Conservation (phyloP, 495 filamentous ascomycete species). For the Sporormia fimetaria region DNA sequence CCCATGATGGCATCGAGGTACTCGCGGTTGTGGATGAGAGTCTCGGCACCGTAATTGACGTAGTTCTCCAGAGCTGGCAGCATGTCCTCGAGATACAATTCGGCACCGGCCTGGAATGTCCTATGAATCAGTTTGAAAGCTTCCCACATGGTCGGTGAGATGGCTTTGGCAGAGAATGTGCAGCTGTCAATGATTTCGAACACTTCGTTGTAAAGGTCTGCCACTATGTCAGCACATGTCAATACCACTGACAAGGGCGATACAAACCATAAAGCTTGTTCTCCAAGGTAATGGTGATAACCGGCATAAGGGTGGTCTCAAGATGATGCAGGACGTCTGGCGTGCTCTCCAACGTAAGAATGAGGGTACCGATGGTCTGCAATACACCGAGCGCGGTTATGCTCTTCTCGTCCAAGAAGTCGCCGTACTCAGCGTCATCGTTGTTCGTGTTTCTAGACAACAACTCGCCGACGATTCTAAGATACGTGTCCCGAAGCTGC, state of each 20-base stretch:
- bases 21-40: conserved; percentile 66
- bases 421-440: conserved; percentile 66
- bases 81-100: conserved; percentile 98
- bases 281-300: conserved; percentile 88
- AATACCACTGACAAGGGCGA: background rate
- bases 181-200: conserved; percentile 99
- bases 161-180: conserved; percentile 93
- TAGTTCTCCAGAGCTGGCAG: conserved; percentile 95
- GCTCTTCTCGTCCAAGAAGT: conserved; percentile 95
- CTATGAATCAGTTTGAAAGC: conserved; percentile 93
- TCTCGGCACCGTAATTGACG: conserved; percentile 75
- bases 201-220: conserved; percentile 89
- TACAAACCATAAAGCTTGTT: conserved; percentile 79
- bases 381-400: conserved; percentile 93
- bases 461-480: conserved; percentile 85
- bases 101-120: conserved; percentile 92
- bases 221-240: conserved; percentile 22
- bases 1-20: conserved; percentile 79
- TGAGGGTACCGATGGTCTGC: conserved; percentile 95
- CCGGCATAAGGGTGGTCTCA: conserved; percentile 90
- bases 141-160: conserved; percentile 95
- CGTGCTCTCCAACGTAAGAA: conserved; percentile 91
- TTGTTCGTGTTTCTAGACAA: conserved; percentile 67
- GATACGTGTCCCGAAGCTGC: conserved; percentile 90
- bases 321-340: conserved; percentile 89